Base-by-base conservation (phyloP, 108 stramenopile species). In the Epithemia pelagica region DNA sequence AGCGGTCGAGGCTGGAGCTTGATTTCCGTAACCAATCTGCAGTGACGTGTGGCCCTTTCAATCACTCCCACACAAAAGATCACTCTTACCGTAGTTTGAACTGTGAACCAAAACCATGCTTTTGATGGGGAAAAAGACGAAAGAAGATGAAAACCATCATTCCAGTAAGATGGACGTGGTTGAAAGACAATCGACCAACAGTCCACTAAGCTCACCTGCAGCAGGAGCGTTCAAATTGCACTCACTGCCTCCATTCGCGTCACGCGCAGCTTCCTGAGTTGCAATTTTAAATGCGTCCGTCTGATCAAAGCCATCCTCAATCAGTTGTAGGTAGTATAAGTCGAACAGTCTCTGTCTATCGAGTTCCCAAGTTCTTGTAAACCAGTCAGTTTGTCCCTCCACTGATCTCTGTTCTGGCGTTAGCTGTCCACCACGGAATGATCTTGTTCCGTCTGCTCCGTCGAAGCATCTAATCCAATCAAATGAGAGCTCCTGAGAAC, bases 1-100 rank as follows among this genome's bases (percentile, higher is more conserved):
- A 22, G 30, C 71, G 0, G 15, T 32, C 54, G 79, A 75, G 0
- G 37, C 25, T 23, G 83, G 83, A 60, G 72, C 66, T 27, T 74
- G 64, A 63, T 84, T 84, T 22, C 83, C 83, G 55, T 78, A 80
- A n/a, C 83, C 83, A 23, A 78, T 65, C 37, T 46, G 5, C n/a
- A n/a, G n/a, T n/a, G n/a, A n/a, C n/a, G n/a, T n/a, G n/a, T n/a
- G n/a, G n/a, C n/a, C n/a, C n/a, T n/a, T n/a, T n/a, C n/a, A n/a
- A n/a, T n/a, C n/a, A n/a, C n/a, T n/a, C n/a, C n/a, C n/a, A n/a
- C n/a, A n/a, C n/a, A n/a, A n/a, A n/a, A n/a, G n/a, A 46, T 46
- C 5, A 15, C 10, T 46, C 37, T 46, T 46, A 46, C 37, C 37
- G 37, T 46, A 10, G 37, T 46, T 46, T 46, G 37, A 46, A 46